Percentiles rank a stretch among this genome's conserved stretches.
Evolutionary conservation across 768 basidiomycete species (phyloP).

Genomic region (Leccinum broughii): DNA sequence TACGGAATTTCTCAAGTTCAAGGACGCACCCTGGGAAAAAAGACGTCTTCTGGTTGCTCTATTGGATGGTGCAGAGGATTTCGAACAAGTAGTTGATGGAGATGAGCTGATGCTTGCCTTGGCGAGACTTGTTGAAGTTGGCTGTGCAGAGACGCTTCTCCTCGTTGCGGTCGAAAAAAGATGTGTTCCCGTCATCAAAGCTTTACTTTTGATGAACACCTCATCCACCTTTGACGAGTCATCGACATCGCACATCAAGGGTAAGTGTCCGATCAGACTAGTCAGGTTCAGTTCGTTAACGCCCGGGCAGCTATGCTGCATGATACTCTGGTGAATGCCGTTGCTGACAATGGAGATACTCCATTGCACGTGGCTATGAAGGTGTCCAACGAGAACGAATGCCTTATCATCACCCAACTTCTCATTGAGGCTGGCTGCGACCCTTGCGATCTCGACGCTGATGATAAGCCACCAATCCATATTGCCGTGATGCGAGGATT

Average conservation of each 20-base stretch:
- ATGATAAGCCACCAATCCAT: not conserved
- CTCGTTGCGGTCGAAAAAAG: not conserved
- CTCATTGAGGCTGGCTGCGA: not conserved
- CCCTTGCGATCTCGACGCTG: not conserved
- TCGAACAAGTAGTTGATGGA: not conserved
- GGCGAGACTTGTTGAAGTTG: not conserved
- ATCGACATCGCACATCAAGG: not conserved
- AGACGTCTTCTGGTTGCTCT: not conserved
- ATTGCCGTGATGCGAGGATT: not conserved
- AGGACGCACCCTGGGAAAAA: not conserved
- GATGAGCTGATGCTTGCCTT: not conserved
- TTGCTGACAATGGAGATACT: not conserved
- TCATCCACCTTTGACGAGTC: not conserved
- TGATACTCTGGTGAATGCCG: not conserved
- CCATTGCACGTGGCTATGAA: not conserved
- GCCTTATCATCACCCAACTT: not conserved
- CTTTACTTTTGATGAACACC: slow-evolving; percentile 4
- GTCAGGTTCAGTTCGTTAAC: not conserved
- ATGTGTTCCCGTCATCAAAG: not conserved
- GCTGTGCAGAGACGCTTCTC: not conserved
- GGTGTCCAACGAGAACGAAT: not conserved
- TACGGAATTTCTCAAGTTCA: not conserved
- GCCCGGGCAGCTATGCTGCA: not conserved
- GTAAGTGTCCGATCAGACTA: not conserved
- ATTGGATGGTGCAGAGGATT: slow-evolving; percentile 3